phyloP scores from a whole-genome alignment of 1,284 basidiomycete genomes.

The Heimioporus punctisporus region DNA sequence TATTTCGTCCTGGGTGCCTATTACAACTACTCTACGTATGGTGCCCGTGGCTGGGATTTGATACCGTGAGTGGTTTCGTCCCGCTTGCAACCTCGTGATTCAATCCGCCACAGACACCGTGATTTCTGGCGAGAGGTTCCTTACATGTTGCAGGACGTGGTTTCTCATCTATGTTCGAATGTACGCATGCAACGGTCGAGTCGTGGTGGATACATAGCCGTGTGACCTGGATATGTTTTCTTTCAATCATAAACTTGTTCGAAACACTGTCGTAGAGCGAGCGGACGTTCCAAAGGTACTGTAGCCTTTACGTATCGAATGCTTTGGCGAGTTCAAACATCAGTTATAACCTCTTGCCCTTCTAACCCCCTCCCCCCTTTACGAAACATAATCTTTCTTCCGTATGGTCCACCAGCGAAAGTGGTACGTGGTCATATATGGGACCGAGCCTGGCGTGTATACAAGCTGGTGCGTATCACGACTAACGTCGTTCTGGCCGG shows the following conservation, averaged over 20 bases:
- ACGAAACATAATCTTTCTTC: background rate
- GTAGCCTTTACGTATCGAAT: conserved; percentile 20
- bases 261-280: no score
- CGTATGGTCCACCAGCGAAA: conserved; percentile 38
- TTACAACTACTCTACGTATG: conserved; percentile 84
- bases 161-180: conserved; percentile 73
- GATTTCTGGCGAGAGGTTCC: conserved; percentile 90
- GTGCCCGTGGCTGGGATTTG: conserved; percentile 76
- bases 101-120: conserved; percentile 58
- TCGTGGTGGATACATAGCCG: conserved; percentile 75
- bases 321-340: conserved; percentile 13
- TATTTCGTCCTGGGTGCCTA: conserved; percentile 81
- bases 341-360: conserved; percentile 26
- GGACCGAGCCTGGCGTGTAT: conserved; percentile 48
- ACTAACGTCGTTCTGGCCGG: background rate
- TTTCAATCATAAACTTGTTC: conserved; percentile 11
- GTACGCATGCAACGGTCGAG: conserved; percentile 66
- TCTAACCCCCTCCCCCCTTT: background rate
- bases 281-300: no score
- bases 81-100: conserved; percentile 3
- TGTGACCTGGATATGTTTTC: conserved; percentile 40
- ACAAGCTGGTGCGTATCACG: conserved; percentile 42
- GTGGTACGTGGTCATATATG: conserved; percentile 50
- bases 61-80: conserved; percentile 62
- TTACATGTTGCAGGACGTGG: conserved; percentile 77